These are phyloP conservation scores for Talaromyces sp. DNA, from an alignment of 2,329 filamentous ascomycete genomes.

Conservation along the genomic window DNA sequence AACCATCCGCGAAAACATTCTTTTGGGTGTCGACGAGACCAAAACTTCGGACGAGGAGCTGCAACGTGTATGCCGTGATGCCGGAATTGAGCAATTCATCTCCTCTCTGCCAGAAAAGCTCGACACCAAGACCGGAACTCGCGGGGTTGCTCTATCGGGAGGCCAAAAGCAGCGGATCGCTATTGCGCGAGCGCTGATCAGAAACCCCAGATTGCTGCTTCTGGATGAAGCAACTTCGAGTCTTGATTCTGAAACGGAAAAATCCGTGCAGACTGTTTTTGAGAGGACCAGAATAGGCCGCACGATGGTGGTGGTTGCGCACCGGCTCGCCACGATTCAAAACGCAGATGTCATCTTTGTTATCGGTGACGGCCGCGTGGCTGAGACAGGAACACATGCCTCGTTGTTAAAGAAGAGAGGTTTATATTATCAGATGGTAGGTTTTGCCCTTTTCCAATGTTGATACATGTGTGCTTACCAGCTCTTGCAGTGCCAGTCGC, in stretches of 20 bases:
- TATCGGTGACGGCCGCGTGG: slow-evolving; percentile 56
- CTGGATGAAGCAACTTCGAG: slow-evolving; percentile 57
- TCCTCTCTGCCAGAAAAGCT: slow-evolving; percentile 48
- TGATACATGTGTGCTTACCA: background rate
- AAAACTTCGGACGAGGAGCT: slow-evolving; percentile 54
- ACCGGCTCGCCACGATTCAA: slow-evolving; percentile 70
- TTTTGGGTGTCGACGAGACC: slow-evolving; percentile 57
- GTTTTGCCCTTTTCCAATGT: slow-evolving; percentile 17
- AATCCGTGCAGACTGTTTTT: slow-evolving; percentile 63
- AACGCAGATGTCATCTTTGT: slow-evolving; percentile 75
- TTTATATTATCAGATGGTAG: slow-evolving; percentile 51
- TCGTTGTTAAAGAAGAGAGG: slow-evolving; percentile 49
- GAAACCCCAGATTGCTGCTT: slow-evolving; percentile 48
- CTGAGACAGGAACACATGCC: slow-evolving; percentile 55
- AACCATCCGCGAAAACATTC: slow-evolving; percentile 43
- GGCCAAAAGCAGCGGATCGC: slow-evolving; percentile 54
- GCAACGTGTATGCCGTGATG: slow-evolving; percentile 43
- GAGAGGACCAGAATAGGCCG: slow-evolving; percentile 57
- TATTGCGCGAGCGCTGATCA: slow-evolving; percentile 51
- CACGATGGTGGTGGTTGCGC: slow-evolving; percentile 71
- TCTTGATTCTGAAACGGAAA: slow-evolving; percentile 62
- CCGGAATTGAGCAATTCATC: slow-evolving; percentile 51
- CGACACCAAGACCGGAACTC: slow-evolving; percentile 46
- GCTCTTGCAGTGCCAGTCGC: background rate
- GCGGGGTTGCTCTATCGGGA: slow-evolving; percentile 44